Evolutionary conservation across 2,329 filamentous ascomycete species (phyloP).

Genomic region (Hortaea sp.): DNA sequence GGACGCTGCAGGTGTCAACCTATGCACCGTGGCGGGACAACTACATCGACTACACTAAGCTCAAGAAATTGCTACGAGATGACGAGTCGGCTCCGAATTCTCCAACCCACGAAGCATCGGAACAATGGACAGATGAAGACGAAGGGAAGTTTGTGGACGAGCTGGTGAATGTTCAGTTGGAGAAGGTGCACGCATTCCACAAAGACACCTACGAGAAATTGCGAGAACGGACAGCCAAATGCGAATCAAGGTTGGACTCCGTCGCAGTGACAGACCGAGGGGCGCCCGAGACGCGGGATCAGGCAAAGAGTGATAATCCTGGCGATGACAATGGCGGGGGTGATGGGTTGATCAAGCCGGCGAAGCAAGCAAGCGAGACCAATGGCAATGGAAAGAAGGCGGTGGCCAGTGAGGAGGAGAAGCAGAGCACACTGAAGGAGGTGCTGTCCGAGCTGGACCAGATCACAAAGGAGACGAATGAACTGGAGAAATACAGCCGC

Average conservation of each 20-base stretch:
- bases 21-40: slow-evolving; percentile 85
- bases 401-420: slow-evolving; percentile 30
- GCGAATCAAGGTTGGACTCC: slow-evolving; percentile 54
- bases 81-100: slow-evolving; percentile 43
- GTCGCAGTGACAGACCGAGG: slow-evolving; percentile 28
- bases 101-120: slow-evolving; percentile 39
- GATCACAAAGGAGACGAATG: slow-evolving; percentile 83
- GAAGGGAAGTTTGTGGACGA: slow-evolving; percentile 92
- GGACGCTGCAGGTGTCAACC: slow-evolving; percentile 67
- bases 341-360: slow-evolving; percentile 18
- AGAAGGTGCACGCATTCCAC: slow-evolving; percentile 90
- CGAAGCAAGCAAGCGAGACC: slow-evolving; percentile 12
- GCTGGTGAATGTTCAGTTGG: slow-evolving; percentile 84
- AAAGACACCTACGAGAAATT: slow-evolving; percentile 70
- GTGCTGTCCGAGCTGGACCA: slow-evolving; percentile 71
- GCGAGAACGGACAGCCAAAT: slow-evolving; percentile 66
- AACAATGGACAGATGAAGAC: slow-evolving; percentile 81
- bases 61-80: slow-evolving; percentile 82
- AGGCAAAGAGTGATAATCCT: slow-evolving; percentile 11
- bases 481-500: slow-evolving; percentile 88
- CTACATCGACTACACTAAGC: slow-evolving; percentile 91
- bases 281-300: slow-evolving; percentile 24
- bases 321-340: background rate
- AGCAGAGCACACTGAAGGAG: slow-evolving; percentile 50
- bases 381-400: slow-evolving; percentile 26